Evolutionary conservation across 164 flowering plant species (phyloP), one percentile per base, ranked within the genome.

Genomic region (Aristolochia contorta): DNA sequence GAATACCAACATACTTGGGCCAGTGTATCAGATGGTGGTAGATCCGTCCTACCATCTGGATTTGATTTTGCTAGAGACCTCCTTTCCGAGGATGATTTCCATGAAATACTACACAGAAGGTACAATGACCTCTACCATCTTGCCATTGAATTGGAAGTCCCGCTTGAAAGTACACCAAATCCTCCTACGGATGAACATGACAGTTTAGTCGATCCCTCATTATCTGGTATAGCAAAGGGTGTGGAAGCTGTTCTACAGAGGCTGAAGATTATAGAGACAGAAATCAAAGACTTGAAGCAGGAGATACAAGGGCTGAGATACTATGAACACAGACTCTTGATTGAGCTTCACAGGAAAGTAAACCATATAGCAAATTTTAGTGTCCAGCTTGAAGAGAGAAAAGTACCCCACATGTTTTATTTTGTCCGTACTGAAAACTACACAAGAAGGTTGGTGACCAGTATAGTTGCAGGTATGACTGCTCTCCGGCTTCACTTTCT

Each of bases 1-100:
- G 95, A 90, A 52, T 93, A 90, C 68, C 94, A 93, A 74, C 99
- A 90, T 71, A 88, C 96, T 0, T 93, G 97, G 97, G 67, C 64
- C 55, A 51, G 80, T 33, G 89, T 93, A 12, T 61, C 66, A 24
- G 98, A 87, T 49, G 76, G 82, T n/a, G 89, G 90, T 10, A 83
- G 74, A 54, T 59, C 72, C 24, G 58, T 86, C 67, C 64, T 87
- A 48, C 62, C 58, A 51, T 67, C 80, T 20, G 96, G 96, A 22
- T 93, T 84, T 67, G 89, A 88, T 74, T 76, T 79, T 27, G 94
- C 96, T 4, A 75, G 96, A 56, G 87, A 88, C 65, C 87, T 88
- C 32, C 71, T 93, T 14, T 93, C 97, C 1, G 96, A 90, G 56
- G 96, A 90, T 64, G 99, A 93, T 37, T 86, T 93, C 54, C 68